phyloP scores from a whole-genome alignment of 768 basidiomycete species.

The Leccinum barrowsii region DNA sequence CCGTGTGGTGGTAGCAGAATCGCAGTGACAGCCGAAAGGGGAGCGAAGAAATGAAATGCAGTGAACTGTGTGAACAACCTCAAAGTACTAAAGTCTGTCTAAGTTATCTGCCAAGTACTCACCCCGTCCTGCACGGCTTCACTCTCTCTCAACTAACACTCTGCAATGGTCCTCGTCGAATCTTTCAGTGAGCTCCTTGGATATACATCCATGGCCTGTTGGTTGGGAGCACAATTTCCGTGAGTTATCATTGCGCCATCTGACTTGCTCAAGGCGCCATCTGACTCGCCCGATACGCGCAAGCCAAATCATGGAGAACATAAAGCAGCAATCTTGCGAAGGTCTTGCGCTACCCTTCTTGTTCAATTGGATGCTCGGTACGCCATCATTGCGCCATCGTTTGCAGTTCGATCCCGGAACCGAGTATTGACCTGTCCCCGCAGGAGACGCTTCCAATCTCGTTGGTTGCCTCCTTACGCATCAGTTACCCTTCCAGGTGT shows the following conservation, averaged over 20 bases:
- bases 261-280: conserved; percentile 1
- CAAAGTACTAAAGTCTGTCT: too few species aligned
- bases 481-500: conserved; percentile 92
- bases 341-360: conserved; percentile 93
- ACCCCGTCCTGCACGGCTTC: background rate
- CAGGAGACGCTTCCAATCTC: conserved; percentile 91
- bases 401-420: background rate
- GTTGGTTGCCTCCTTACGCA: conserved; percentile 88
- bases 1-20: background rate
- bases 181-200: conserved; percentile 63
- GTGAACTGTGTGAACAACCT: conserved; percentile 9
- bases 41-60: background rate
- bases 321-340: conserved; percentile 71
- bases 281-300: conserved; percentile 2
- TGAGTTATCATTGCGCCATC: conserved; percentile 40
- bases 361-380: conserved; percentile 89
- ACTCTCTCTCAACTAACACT: background rate
- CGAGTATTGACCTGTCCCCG: conserved; percentile 6
- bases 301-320: conserved; percentile 85
- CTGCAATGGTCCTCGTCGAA: conserved; percentile 17
- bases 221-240: conserved; percentile 90
- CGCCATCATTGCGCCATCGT: conserved; percentile 23
- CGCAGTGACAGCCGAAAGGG: background rate
- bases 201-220: conserved; percentile 68
- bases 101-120: too few species aligned